A percentile compares a stretch with the other conserved stretches of the same genome.
These are phyloP conservation scores for Wickerhamiella vanderwaltii DNA, from an alignment of 805 yeast genomes.

Conservation along the genomic window DNA sequence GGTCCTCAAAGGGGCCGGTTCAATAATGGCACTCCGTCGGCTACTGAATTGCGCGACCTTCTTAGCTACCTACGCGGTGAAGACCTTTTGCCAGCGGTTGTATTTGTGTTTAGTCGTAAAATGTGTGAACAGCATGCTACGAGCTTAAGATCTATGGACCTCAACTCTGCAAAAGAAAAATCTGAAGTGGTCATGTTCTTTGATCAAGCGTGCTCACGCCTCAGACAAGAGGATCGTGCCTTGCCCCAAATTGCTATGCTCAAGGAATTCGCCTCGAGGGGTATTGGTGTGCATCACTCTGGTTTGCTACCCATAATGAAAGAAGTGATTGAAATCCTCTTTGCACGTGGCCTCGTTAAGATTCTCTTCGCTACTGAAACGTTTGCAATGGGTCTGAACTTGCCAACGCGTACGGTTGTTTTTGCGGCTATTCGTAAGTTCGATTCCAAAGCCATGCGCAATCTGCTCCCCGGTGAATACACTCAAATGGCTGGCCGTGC, in stretches of 20 bases:
- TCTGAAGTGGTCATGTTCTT: constrained; percentile 89
- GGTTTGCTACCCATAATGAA: constrained; percentile 87
- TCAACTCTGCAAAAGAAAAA: constrained; percentile 72
- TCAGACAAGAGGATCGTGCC: constrained; percentile 83
- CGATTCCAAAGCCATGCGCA: constrained; percentile 75
- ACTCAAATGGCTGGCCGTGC: constrained; percentile 99
- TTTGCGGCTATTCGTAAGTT: constrained; percentile 78
- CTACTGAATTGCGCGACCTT: constrained; percentile 63
- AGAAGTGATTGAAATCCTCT: constrained; percentile 83
- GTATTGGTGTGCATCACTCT: constrained; percentile 93
- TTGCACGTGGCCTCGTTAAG: constrained; percentile 74
- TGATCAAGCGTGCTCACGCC: constrained; percentile 74
- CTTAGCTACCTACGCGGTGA: constrained; percentile 57
- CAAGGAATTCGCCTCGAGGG: constrained; percentile 56
- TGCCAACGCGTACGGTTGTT: constrained; percentile 94
- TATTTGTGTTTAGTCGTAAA: constrained; percentile 87
- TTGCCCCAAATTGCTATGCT: constrained; percentile 81
- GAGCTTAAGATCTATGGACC: constrained; percentile 58
- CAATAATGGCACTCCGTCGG: constrained; percentile 57
- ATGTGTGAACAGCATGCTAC: constrained; percentile 89
- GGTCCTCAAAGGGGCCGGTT: constrained; percentile 28
- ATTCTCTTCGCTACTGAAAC: constrained; percentile 96
- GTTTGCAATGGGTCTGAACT: constrained; percentile 94
- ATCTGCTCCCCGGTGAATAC: constrained; percentile 86
- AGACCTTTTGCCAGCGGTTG: constrained; percentile 76